Conservation (phyloP, 352 stramenopile species). For the Phytophthora palmivora region DNA sequence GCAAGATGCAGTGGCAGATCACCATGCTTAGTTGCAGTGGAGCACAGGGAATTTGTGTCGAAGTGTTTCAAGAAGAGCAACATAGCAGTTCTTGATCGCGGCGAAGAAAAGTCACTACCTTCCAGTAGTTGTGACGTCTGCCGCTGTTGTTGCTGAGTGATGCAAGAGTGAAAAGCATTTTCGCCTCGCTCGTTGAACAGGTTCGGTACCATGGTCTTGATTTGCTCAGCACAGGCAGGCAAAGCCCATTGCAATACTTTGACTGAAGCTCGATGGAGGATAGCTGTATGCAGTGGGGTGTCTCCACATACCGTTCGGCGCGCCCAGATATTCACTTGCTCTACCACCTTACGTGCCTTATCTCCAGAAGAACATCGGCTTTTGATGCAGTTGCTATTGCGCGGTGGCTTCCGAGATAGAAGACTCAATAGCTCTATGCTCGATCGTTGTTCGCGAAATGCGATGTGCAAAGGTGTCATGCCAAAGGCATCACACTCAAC, state of each 20-base stretch:
- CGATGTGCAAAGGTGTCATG: slow-evolving; percentile 71
- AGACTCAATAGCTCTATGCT: slow-evolving; percentile 35
- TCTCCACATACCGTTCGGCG: slow-evolving; percentile 39
- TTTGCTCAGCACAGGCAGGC: slow-evolving; percentile 5
- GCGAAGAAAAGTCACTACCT: slow-evolving; percentile 26
- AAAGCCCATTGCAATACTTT: slow-evolving; percentile 50
- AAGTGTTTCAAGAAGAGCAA: slow-evolving; percentile 52
- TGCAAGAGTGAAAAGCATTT: slow-evolving; percentile 52
- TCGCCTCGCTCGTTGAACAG: slow-evolving; percentile 48
- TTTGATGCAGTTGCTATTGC: background rate
- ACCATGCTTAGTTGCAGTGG: slow-evolving; percentile 41
- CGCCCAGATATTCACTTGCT: slow-evolving; percentile 19
- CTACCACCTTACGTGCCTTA: background rate
- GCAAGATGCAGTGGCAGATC: slow-evolving; percentile 63
- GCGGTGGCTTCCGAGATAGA: slow-evolving; percentile 26
- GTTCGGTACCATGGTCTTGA: slow-evolving; percentile 1
- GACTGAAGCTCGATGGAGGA: slow-evolving; percentile 44
- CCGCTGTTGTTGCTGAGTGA: slow-evolving; percentile 33
- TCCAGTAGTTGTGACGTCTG: slow-evolving; percentile 6
- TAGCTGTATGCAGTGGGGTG: slow-evolving; percentile 47
- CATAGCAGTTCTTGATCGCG: slow-evolving; percentile 40
- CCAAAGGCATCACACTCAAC: slow-evolving; percentile 52
- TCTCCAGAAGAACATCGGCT: background rate
- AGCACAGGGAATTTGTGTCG: slow-evolving; percentile 34
- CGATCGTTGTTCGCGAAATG: slow-evolving; percentile 48